Base-by-base conservation (phyloP, 345 rosid genomes). In the Syzygium aqueum region DNA sequence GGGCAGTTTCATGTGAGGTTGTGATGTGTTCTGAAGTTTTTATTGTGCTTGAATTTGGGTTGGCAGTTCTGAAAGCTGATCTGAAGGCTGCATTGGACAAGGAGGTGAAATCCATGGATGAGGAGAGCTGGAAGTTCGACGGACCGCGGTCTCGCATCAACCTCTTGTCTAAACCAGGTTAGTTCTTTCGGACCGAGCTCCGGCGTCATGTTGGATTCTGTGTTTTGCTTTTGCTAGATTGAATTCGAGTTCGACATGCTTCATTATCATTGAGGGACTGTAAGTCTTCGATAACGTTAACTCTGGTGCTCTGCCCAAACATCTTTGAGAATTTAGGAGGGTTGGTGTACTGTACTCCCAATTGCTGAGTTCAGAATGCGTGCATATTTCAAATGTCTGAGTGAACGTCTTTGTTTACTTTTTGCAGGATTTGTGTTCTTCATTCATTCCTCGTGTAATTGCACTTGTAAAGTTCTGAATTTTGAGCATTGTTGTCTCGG, bases 41-140 rank as follows among this genome's bases (percentile, higher is more conserved):
- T 51, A 37, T 53, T 7, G 57, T 57, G 43, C 77, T 85, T 85
- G 43, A 65, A 11, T 14, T 13, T 61, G 40, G 51, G 37, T 27
- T 90, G 91, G 91, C 93, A 97, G 99, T 92, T 86, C 88, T 97
- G 91, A 96, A 95, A 87, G 89, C 94, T 88, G 99, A 97, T 93
- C 84, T 97, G 87, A 92, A 93, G 94, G 92, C 90, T 90, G 92
- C 94, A 53, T 92, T 97, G 52, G 91, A 94, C 87, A 95, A 95
- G 93, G 95, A 91, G 93, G 99, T 95, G 87, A 96, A 94, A 89
- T 94, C 97, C 15, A 85, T 97, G 93, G 99, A 97, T 86, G 97
- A 95, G 88, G 99, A 97, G 91, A 94, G 87, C 88, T 97, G 99
- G 99, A 96, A 90, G 94, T 96, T 96, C 77, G 95, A 95, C 78